Base-by-base conservation (phyloP, 768 basidiomycete genomes). In the Inosperma sp. region DNA sequence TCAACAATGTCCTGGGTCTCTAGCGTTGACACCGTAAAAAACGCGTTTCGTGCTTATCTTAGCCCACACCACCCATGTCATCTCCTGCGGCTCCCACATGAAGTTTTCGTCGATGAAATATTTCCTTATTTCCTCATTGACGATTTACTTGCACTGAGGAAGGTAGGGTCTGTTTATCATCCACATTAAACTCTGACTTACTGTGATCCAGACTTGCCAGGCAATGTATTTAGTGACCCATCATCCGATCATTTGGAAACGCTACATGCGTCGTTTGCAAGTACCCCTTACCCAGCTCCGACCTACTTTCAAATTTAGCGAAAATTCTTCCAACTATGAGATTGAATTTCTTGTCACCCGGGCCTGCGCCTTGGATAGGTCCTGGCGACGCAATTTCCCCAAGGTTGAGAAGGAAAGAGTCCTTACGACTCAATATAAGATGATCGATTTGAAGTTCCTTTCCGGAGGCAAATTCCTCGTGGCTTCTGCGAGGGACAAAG, bases 381-480 rank as follows among this genome's bases (percentile, higher is more conserved):
- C 80, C 51, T 86, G 83, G 81, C 66, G 75, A 17, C 67, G 64
- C 2, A 58, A 63, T 5, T 63, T 69, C 3, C 75, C 81, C 4
- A 60, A 53, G 31, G 63, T 74, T 34, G 59, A 60, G 14, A 53
- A 54, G 9, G 59, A 60, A 21, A 56, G 58, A 25, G 54, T 65
- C 14, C 43, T 73, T 5, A 51, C 53, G 14, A 58, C 67, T 0
- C 66, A 68, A 59, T 72, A 65, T 62, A 67, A 66, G 55, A 74
- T 72, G 54, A 71, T 70, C 61, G 82, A 68, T 35, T 77, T 87
- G 72, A 73, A 70, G 33, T 62, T 84, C 23, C 71, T 86, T 7
- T 80, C 84, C 6, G 85, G 84, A 1, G 84, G 85, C 16, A 83
- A 81, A 56, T 83, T 82, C 55, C 75, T 86, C 55, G 66, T 85